Conservation (phyloP, 2,329 filamentous ascomycete species). For the Neofusicoccum umdonicola region DNA sequence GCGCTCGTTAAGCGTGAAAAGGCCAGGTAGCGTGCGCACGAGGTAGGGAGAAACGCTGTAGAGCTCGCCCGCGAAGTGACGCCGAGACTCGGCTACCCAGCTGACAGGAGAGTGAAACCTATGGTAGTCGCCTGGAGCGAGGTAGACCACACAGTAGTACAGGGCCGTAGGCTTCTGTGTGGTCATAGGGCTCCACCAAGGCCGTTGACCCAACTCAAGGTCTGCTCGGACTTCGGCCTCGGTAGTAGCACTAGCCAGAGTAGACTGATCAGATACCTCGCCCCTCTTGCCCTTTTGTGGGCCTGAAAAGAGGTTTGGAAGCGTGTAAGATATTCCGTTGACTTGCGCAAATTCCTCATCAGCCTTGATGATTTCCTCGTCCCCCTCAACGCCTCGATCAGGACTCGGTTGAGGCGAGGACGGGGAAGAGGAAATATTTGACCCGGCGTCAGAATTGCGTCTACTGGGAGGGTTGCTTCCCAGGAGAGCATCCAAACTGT, state of each 20-base stretch:
- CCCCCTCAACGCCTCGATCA: conserved; percentile 35
- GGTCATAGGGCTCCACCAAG: conserved; percentile 47
- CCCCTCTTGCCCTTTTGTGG: conserved; percentile 45
- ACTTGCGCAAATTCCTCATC: conserved; percentile 92
- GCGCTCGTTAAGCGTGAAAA: conserved; percentile 95
- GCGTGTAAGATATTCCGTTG: conserved; percentile 93
- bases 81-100: conserved; percentile 90
- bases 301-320: conserved; percentile 86
- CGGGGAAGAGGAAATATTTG: conserved; percentile 34
- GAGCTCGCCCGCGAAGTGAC: conserved; percentile 96
- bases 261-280: conserved; percentile 71
- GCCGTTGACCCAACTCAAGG: conserved; percentile 63
- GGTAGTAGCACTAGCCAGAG: conserved; percentile 63
- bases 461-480: conserved; percentile 49
- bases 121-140: conserved; percentile 97
- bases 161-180: conserved; percentile 60
- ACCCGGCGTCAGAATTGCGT: conserved; percentile 46
- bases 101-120: conserved; percentile 93
- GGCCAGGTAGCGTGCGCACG: conserved; percentile 83
- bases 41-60: conserved; percentile 95
- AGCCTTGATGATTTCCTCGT: conserved; percentile 66
- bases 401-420: conserved; percentile 36
- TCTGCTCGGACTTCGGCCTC: conserved; percentile 83
- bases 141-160: conserved; percentile 93
- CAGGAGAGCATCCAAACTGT: conserved; percentile 88